Conservation (phyloP, 768 basidiomycete genomes). For the Rhizopogon salebrosus region DNA sequence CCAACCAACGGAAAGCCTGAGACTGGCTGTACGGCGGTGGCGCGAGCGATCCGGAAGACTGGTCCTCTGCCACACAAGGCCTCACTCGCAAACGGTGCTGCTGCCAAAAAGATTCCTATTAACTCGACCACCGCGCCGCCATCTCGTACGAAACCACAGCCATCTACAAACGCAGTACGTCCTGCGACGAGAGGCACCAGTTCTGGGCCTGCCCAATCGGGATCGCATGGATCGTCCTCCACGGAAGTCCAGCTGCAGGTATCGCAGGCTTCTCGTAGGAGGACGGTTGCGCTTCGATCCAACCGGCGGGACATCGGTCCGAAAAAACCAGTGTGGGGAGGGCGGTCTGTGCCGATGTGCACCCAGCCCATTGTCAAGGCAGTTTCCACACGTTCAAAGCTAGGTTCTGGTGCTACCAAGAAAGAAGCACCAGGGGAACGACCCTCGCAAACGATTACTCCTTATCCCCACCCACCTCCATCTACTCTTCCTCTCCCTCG, state of each 20-base stretch:
- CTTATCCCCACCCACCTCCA: too few relatives aligned
- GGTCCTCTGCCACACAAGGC: not conserved
- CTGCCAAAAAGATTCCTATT: too few relatives aligned
- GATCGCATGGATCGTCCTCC: not conserved
- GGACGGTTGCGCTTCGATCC: not conserved
- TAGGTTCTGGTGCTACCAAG: too few relatives aligned
- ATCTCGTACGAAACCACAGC: not conserved
- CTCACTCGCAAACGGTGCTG: too few relatives aligned
- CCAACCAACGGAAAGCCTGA: not conserved
- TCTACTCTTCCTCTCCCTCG: too few relatives aligned
- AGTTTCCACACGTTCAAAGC: not conserved
- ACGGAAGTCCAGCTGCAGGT: not conserved
- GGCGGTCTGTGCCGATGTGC: not conserved
- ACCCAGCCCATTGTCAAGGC: not conserved
- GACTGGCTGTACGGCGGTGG: too few relatives aligned
- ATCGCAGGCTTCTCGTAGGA: not conserved
- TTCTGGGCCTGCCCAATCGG: not conserved
- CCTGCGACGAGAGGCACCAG: not conserved
- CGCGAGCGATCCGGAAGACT: not conserved
- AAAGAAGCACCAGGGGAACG: too few relatives aligned
- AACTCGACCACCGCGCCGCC: not conserved
- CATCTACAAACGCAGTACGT: not conserved
- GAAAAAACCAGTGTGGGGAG: constrained; percentile 1
- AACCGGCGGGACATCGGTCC: not conserved
- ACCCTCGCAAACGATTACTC: too few relatives aligned